Conservation (phyloP, 148 eudicot genomes). For the Silene uniflora region DNA sequence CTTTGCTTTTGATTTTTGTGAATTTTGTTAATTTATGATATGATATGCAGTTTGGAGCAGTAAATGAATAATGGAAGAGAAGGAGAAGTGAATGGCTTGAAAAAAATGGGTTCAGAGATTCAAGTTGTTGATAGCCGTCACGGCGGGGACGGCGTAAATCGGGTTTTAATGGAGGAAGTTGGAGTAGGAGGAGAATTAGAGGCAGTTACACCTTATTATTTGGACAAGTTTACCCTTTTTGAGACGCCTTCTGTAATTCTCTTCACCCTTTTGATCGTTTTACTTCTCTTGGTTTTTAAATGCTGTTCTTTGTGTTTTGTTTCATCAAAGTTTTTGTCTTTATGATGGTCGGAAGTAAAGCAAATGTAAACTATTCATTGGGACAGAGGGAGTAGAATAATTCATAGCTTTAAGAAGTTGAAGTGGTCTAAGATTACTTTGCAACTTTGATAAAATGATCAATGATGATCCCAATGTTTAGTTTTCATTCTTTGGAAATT, state of each 20-base stretch:
- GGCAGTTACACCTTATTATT: slow-evolving; percentile 12
- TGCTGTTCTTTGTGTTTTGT: not conserved
- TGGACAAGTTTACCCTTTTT: slow-evolving; percentile 34
- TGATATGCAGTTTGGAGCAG: slow-evolving; percentile 11
- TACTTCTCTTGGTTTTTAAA: no score
- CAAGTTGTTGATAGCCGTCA: not conserved
- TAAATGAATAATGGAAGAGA: not conserved
- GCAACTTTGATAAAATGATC: not conserved
- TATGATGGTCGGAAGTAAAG: no score
- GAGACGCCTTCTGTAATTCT: slow-evolving; percentile 27
- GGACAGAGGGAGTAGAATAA: no score
- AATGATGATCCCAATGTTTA: not conserved
- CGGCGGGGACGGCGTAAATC: not conserved
- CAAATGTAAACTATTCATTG: no score
- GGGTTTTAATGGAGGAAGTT: slow-evolving; percentile 7
- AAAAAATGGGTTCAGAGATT: slow-evolving; percentile 10
- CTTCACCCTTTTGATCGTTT: not conserved
- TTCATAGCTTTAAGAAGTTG: not conserved
- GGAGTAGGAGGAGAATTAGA: slow-evolving; percentile 8
- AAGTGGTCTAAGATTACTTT: no score
- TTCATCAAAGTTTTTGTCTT: slow-evolving; percentile 7
- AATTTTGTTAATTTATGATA: not conserved
- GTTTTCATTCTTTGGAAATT: not conserved
- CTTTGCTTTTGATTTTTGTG: not conserved
- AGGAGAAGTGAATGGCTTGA: slow-evolving; percentile 5